A percentile compares a stretch with the other conserved stretches of the same genome.
Evolutionary conservation across 805 yeast genomes (phyloP).

Genomic region (Metschnikowia lunata): DNA sequence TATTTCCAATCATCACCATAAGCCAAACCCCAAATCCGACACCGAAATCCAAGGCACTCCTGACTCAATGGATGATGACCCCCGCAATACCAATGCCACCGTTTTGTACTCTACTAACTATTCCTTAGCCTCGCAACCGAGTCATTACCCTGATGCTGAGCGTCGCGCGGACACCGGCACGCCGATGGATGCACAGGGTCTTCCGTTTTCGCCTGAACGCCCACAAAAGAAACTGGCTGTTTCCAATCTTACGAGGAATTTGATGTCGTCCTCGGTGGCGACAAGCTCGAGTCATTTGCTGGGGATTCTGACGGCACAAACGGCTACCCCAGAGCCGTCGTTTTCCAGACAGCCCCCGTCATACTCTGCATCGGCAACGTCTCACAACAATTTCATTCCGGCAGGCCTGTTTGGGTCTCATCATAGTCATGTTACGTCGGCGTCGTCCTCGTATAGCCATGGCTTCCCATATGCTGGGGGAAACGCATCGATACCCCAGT

Average conservation of each 20-base stretch:
- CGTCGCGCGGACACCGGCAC: slow-evolving; percentile 8
- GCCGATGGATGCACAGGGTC: slow-evolving; percentile 5
- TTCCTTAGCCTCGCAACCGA: slow-evolving; percentile 4
- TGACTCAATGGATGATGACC: too few species aligned
- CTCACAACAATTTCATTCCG: slow-evolving; percentile 8
- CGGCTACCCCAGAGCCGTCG: slow-evolving; percentile 12
- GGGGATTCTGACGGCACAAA: slow-evolving; percentile 2
- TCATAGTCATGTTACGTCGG: slow-evolving; percentile 8
- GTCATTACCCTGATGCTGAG: slow-evolving; percentile 9
- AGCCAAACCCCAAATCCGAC: too few species aligned
- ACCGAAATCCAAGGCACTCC: too few species aligned
- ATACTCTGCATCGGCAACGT: slow-evolving; percentile 15
- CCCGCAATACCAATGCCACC: too few species aligned
- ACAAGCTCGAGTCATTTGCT: not conserved
- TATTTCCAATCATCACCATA: not conserved
- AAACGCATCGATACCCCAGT: slow-evolving; percentile 12
- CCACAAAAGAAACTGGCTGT: slow-evolving; percentile 16
- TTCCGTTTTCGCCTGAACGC: slow-evolving; percentile 6
- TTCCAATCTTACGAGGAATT: slow-evolving; percentile 33
- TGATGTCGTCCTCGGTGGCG: slow-evolving; percentile 20
- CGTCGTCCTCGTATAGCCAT: slow-evolving; percentile 4
- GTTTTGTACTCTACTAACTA: not conserved
- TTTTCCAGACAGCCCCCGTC: slow-evolving; percentile 17
- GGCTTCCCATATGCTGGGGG: slow-evolving; percentile 7
- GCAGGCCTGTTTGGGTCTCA: slow-evolving; percentile 11